Percentiles rank a stretch among this genome's conserved stretches.
phyloP scores from a whole-genome alignment of 495 filamentous ascomycete species.

The Hypoxylon intermedium region DNA sequence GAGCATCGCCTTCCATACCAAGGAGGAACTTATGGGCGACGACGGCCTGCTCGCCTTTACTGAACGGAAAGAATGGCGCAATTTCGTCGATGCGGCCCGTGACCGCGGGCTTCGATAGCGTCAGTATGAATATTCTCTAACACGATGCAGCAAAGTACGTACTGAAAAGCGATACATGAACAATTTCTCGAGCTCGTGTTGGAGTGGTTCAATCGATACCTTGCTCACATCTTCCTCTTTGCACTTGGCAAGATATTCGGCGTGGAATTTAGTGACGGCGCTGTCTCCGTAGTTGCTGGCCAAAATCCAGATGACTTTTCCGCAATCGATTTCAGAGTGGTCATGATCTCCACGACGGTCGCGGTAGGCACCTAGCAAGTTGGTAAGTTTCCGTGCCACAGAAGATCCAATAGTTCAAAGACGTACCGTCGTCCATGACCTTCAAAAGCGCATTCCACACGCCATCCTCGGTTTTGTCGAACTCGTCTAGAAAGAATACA shows the following conservation, averaged over 20 bases:
- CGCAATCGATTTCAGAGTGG: constrained; percentile 47
- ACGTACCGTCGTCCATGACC: constrained; percentile 49
- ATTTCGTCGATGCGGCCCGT: constrained; percentile 53
- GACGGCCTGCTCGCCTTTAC: constrained; percentile 50
- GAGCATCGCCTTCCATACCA: constrained; percentile 41
- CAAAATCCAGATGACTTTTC: constrained; percentile 58
- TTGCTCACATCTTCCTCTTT: neutral
- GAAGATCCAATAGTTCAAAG: neutral
- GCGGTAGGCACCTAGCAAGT: constrained; percentile 37
- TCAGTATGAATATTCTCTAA: neutral
- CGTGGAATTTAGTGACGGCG: constrained; percentile 43
- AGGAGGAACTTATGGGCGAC: constrained; percentile 56
- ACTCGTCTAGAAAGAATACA: constrained; percentile 61
- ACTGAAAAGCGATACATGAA: constrained; percentile 4
- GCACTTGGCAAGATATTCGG: constrained; percentile 18
- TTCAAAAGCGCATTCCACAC: constrained; percentile 48
- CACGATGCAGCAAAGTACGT: neutral
- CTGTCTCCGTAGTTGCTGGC: constrained; percentile 50
- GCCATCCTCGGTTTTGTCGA: constrained; percentile 56
- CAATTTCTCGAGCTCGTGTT: neutral
- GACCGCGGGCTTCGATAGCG: constrained; percentile 42
- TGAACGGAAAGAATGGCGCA: constrained; percentile 58
- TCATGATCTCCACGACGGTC: constrained; percentile 50
- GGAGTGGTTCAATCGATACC: constrained; percentile 3
- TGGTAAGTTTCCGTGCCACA: neutral